Evolutionary conservation across 129 eudicot genomes (phyloP).

Genomic region (Escallonia rubra): DNA sequence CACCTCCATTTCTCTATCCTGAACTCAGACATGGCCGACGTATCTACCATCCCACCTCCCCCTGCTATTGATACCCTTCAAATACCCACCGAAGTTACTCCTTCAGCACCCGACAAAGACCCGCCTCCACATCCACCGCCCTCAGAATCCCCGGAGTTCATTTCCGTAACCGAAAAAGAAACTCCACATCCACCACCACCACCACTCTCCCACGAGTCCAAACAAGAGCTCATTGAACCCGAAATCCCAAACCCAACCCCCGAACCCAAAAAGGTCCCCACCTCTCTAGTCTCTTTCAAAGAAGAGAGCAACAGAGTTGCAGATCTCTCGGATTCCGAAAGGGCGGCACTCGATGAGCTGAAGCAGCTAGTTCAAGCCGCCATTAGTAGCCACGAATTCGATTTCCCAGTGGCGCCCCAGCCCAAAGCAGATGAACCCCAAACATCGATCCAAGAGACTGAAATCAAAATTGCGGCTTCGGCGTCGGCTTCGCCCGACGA

Average conservation of each 20-base stretch:
- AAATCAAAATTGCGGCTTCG: too few relatives aligned
- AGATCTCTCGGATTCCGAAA: slow-evolving; percentile 48
- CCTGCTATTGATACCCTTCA: background rate
- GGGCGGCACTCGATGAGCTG: slow-evolving; percentile 37
- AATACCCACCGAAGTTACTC: background rate
- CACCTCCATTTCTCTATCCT: too few relatives aligned
- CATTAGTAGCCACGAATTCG: slow-evolving; percentile 29
- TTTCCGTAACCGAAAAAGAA: slow-evolving; percentile 11
- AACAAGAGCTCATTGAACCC: slow-evolving; percentile 22
- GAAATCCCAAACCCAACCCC: slow-evolving; percentile 16
- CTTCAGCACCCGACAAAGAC: background rate
- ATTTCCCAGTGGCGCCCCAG: background rate
- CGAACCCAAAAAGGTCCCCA: slow-evolving; percentile 16
- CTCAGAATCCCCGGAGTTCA: background rate
- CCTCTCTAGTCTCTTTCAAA: slow-evolving; percentile 44
- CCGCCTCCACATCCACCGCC: slow-evolving; percentile 10
- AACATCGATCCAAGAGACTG: too few relatives aligned
- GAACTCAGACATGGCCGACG: background rate
- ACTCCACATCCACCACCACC: slow-evolving; percentile 12
- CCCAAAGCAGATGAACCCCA: too few relatives aligned
- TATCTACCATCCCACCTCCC: background rate
- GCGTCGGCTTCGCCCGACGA: slow-evolving; percentile 36
- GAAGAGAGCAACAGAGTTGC: slow-evolving; percentile 45
- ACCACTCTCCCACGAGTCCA: background rate
- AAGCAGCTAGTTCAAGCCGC: slow-evolving; percentile 38